phyloP scores from a whole-genome alignment of 352 stramenopile genomes.

The Phytophthora meadii region DNA sequence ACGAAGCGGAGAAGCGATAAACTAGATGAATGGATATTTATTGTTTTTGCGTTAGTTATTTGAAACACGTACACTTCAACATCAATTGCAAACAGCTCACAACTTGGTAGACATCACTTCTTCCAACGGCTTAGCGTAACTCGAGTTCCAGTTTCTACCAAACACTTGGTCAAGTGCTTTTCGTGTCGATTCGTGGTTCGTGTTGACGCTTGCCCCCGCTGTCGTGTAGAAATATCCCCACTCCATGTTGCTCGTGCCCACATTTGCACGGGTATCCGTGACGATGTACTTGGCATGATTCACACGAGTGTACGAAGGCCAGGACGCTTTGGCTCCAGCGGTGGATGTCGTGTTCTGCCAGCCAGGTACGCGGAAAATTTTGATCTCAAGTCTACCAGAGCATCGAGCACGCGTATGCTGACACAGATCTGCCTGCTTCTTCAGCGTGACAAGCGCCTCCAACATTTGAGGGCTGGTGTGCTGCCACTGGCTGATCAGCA shows the following conservation, averaged over 20 bases:
- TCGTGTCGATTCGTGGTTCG: slow-evolving; percentile 65
- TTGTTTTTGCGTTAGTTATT: slow-evolving; percentile 20
- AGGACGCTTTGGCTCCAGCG: slow-evolving; percentile 34
- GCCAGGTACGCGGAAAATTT: slow-evolving; percentile 76
- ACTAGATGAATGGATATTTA: slow-evolving; percentile 32
- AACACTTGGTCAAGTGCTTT: slow-evolving; percentile 67
- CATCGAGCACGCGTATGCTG: slow-evolving; percentile 45
- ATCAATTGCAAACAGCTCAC: background rate
- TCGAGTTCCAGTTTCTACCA: slow-evolving; percentile 81
- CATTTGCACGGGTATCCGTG: slow-evolving; percentile 76
- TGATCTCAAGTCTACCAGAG: slow-evolving; percentile 67
- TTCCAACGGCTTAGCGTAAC: slow-evolving; percentile 53
- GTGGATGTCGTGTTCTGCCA: slow-evolving; percentile 71
- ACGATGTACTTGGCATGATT: slow-evolving; percentile 90
- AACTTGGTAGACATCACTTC: slow-evolving; percentile 7
- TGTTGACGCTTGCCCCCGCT: slow-evolving; percentile 79
- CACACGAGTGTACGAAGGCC: slow-evolving; percentile 78
- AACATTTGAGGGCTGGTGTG: slow-evolving; percentile 69
- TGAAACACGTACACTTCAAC: background rate
- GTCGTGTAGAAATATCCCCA: slow-evolving; percentile 90
- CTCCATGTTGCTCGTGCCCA: slow-evolving; percentile 90
- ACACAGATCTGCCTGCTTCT: slow-evolving; percentile 60
- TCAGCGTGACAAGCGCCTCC: slow-evolving; percentile 49
- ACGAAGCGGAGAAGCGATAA: slow-evolving; percentile 17
- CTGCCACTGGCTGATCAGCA: slow-evolving; percentile 85